phyloP scores from a whole-genome alignment of 495 filamentous ascomycete species.

The Beverwykella pulmonaria region DNA sequence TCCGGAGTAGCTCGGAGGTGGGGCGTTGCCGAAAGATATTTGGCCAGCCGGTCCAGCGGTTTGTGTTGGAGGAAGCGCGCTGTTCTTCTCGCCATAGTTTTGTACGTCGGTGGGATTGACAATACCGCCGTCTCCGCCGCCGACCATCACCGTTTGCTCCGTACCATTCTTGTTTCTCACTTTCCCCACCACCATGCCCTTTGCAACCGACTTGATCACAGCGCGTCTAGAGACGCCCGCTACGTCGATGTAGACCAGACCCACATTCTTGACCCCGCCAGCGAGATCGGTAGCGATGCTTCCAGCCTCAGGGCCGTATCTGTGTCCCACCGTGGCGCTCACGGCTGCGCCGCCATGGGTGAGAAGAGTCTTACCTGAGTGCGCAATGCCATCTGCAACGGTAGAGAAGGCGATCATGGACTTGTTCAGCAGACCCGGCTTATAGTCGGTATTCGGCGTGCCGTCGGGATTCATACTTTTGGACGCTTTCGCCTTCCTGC shows the following conservation, averaged over 20 bases:
- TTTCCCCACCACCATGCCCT: conserved; percentile 95
- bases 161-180: conserved; percentile 52
- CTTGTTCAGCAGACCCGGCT: conserved; percentile 92
- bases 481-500: conserved; percentile 59
- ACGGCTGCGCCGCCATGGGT: conserved; percentile 72
- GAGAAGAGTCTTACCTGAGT: conserved; percentile 75
- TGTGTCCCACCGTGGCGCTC: conserved; percentile 78
- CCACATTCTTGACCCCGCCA: conserved; percentile 91
- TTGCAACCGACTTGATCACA: conserved; percentile 88
- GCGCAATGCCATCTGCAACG: conserved; percentile 87
- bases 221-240: conserved; percentile 86
- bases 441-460: conserved; percentile 65
- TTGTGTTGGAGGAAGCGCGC: conserved; percentile 28
- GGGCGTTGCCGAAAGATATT: conserved; percentile 40
- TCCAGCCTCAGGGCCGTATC: conserved; percentile 82
- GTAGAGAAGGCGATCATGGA: conserved; percentile 95
- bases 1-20: conserved; percentile 38
- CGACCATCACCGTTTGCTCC: conserved; percentile 85
- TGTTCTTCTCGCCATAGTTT: conserved; percentile 20
- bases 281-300: conserved; percentile 70
- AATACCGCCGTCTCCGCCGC: conserved; percentile 72
- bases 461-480: conserved; percentile 66
- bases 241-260: conserved; percentile 96
- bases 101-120: conserved; percentile 40
- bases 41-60: conserved; percentile 28